Conservation (phyloP, 768 basidiomycete genomes). For the Mycena rosella region DNA sequence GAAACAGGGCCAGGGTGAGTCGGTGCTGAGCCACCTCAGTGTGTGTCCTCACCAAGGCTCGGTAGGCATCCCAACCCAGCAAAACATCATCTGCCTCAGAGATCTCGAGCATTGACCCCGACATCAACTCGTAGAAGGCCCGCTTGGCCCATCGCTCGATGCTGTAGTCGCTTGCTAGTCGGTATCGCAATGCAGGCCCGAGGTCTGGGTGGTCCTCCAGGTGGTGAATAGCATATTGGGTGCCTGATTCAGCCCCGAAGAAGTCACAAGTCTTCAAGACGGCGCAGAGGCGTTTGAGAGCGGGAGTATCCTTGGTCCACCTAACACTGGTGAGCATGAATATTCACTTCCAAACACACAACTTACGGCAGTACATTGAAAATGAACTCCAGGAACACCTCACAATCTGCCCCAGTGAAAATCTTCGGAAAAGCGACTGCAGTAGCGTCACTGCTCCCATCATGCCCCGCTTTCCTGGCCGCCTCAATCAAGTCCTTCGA, state of each 20-base stretch:
- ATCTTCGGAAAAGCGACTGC: neutral
- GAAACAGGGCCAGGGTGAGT: neutral
- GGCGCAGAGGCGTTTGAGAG: neutral
- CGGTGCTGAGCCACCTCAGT: constrained; percentile 8
- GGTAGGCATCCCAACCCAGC: constrained; percentile 15
- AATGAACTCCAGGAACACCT: constrained; percentile 10
- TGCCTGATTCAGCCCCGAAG: neutral
- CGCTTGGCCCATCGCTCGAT: neutral
- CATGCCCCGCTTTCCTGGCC: neutral
- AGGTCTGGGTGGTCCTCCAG: neutral
- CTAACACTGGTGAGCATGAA: neutral
- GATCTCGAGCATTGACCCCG: neutral
- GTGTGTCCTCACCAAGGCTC: constrained; percentile 20
- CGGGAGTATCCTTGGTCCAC: neutral
- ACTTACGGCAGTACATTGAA: constrained; percentile 6
- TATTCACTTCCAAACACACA: no score
- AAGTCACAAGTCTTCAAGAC: constrained; percentile 11
- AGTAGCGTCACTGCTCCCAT: neutral
- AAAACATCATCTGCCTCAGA: neutral
- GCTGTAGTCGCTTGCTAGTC: constrained; percentile 8
- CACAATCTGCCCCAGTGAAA: neutral
- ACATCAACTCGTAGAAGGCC: constrained; percentile 22
- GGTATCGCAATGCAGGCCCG: neutral
- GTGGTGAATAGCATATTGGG: neutral
- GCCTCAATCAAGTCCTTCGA: neutral